Conservation (phyloP, 108 stramenopile genomes). For the Skeletonema potamos region DNA sequence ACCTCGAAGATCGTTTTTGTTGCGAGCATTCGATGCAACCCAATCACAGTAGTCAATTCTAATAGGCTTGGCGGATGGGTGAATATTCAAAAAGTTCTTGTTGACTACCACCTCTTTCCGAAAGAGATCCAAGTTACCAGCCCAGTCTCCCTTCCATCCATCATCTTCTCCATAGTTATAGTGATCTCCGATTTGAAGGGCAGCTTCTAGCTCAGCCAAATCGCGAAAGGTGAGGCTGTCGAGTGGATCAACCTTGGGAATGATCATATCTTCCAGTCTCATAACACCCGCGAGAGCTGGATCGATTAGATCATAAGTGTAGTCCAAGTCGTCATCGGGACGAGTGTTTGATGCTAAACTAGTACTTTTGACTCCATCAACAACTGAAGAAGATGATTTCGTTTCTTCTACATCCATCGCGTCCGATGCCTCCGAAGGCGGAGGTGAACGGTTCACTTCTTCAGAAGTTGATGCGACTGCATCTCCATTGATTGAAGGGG, state of each 20-base stretch:
- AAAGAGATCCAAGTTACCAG: slow-evolving; percentile 65
- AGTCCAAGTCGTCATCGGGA: slow-evolving; percentile 2
- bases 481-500: background rate
- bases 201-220: slow-evolving; percentile 40
- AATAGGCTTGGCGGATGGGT: slow-evolving; percentile 30
- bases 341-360: background rate
- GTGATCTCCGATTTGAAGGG: slow-evolving; percentile 50
- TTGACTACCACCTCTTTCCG: slow-evolving; percentile 71
- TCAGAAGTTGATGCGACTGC: background rate
- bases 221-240: slow-evolving; percentile 19
- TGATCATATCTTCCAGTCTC: slow-evolving; percentile 29
- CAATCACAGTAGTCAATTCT: slow-evolving; percentile 46
- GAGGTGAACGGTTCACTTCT: background rate
- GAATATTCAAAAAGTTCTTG: slow-evolving; percentile 32
- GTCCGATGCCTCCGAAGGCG: background rate
- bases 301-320: slow-evolving; percentile 13
- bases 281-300: slow-evolving; percentile 29
- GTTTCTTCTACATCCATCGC: background rate
- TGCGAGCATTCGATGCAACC: slow-evolving; percentile 45
- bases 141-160: slow-evolving; percentile 79
- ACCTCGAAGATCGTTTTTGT: slow-evolving; percentile 41
- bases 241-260: slow-evolving; percentile 26
- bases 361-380: background rate
- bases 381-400: background rate
- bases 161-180: slow-evolving; percentile 41